These are phyloP conservation scores for Cardamine chenopodiifolia DNA, from an alignment of 345 rosid species.

Conservation along the genomic window DNA sequence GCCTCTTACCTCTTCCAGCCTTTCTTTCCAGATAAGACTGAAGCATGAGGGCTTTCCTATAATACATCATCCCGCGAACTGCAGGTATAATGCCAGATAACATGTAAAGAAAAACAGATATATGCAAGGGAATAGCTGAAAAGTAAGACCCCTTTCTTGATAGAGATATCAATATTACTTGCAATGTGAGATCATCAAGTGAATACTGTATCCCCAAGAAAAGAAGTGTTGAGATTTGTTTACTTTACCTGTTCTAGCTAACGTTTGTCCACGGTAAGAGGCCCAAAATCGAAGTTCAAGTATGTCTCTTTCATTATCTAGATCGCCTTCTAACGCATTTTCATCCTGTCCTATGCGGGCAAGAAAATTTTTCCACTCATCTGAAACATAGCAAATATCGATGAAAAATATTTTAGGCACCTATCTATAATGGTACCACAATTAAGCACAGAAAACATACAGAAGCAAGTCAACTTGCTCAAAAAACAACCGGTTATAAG, in stretches of 20 bases:
- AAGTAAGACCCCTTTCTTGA: background rate
- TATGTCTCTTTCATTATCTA: slow-evolving; percentile 66
- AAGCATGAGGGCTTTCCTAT: slow-evolving; percentile 97
- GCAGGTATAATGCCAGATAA: slow-evolving; percentile 35
- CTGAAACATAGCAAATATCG: slow-evolving; percentile 49
- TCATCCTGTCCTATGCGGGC: slow-evolving; percentile 98
- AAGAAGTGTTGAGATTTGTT: slow-evolving; percentile 13
- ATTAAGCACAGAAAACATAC: slow-evolving; percentile 15
- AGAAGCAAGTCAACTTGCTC: slow-evolving; percentile 11
- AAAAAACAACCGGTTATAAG: background rate
- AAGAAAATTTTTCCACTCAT: slow-evolving; percentile 98
- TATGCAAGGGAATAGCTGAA: slow-evolving; percentile 14
- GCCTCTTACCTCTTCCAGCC: slow-evolving; percentile 63
- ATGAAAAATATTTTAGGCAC: slow-evolving; percentile 25
- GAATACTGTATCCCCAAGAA: slow-evolving; percentile 15
- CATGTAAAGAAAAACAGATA: slow-evolving; percentile 21
- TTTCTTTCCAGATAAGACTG: slow-evolving; percentile 80
- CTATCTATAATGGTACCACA: slow-evolving; percentile 7
- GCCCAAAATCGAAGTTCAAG: slow-evolving; percentile 99
- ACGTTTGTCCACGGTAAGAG: slow-evolving; percentile 94
- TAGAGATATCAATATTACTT: slow-evolving; percentile 16
- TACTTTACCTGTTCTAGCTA: slow-evolving; percentile 85
- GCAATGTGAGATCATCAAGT: slow-evolving; percentile 10
- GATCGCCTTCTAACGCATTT: slow-evolving; percentile 75
- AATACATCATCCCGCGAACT: slow-evolving; percentile 99